These are phyloP conservation scores for Mortierella claussenii DNA, from an alignment of 192 early-diverging fungal species.

Conservation along the genomic window DNA sequence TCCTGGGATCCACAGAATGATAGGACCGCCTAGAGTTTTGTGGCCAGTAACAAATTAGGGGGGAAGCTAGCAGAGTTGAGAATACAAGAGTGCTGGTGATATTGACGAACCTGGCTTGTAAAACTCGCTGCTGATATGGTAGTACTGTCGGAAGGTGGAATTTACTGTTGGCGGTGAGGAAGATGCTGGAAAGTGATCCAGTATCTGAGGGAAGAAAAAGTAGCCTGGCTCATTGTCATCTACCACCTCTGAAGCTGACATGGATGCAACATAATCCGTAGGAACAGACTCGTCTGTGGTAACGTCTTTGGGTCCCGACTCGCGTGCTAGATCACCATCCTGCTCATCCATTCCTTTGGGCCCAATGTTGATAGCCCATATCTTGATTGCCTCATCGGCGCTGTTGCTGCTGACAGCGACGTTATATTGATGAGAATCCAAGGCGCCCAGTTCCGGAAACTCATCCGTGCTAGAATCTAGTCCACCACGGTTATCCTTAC, in stretches of 20 bases:
- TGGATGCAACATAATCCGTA: not conserved
- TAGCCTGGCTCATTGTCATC: conserved; percentile 18
- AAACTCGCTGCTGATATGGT: conserved; percentile 33
- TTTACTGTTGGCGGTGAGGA: not conserved
- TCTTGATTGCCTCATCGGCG: no score
- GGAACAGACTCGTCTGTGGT: no score
- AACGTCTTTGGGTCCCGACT: no score
- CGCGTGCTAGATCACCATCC: no score
- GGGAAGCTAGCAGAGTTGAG: not conserved
- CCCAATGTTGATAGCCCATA: no score
- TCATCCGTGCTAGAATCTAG: no score
- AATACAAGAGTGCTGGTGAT: not conserved
- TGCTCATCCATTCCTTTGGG: no score
- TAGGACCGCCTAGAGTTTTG: conserved; percentile 20
- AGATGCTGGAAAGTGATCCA: conserved; percentile 14
- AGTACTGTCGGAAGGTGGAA: conserved; percentile 30
- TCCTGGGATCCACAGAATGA: conserved; percentile 43
- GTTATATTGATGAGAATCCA: no score
- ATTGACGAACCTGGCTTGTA: conserved; percentile 42
- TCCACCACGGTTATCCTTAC: no score
- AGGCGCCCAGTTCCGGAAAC: no score
- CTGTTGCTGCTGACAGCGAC: no score
- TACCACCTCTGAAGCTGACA: not conserved
- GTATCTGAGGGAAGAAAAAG: conserved; percentile 17
- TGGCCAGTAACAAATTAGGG: not conserved